A percentile compares a stretch with the other conserved stretches of the same genome.
These are phyloP conservation scores for Apium graveolens DNA, from an alignment of 129 eudicot genomes.

Conservation along the genomic window DNA sequence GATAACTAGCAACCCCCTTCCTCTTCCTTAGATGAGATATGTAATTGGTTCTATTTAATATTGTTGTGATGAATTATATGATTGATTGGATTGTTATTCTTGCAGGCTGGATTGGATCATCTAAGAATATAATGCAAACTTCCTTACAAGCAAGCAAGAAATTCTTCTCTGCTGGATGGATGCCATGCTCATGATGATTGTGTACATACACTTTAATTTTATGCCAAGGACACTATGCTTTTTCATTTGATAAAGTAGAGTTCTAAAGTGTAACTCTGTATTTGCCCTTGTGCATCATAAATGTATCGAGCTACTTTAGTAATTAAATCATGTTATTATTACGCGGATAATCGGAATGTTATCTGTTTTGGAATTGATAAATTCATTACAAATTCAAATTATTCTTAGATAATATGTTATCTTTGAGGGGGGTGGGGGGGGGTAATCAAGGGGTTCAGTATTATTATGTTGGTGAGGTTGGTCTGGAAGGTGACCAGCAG, in stretches of 20 bases:
- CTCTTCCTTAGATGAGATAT: background rate
- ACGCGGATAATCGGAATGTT: background rate
- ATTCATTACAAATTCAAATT: background rate
- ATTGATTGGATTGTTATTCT: background rate
- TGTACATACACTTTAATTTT: constrained; percentile 26
- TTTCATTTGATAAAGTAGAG: constrained; percentile 9
- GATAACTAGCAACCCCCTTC: background rate
- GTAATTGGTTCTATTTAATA: background rate
- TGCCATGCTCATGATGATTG: background rate
- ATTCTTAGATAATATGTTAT: background rate
- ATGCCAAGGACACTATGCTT: constrained; percentile 11
- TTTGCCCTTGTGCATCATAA: constrained; percentile 10
- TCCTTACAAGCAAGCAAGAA: constrained; percentile 17
- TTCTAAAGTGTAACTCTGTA: constrained; percentile 15
- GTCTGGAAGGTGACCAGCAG: no score
- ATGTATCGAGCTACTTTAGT: background rate
- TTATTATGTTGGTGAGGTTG: no score
- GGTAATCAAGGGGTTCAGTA: no score
- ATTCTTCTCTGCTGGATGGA: constrained; percentile 11
- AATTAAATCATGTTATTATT: background rate
- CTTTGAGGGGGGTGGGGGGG: no score
- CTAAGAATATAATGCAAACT: constrained; percentile 30
- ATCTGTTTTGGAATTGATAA: background rate
- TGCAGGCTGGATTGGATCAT: constrained; percentile 47
- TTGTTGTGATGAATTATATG: background rate